A percentile compares a stretch with the other conserved stretches of the same genome.
Conservation (phyloP, 192 early-diverging fungal genomes). For the Lobosporangium transversale region DNA sequence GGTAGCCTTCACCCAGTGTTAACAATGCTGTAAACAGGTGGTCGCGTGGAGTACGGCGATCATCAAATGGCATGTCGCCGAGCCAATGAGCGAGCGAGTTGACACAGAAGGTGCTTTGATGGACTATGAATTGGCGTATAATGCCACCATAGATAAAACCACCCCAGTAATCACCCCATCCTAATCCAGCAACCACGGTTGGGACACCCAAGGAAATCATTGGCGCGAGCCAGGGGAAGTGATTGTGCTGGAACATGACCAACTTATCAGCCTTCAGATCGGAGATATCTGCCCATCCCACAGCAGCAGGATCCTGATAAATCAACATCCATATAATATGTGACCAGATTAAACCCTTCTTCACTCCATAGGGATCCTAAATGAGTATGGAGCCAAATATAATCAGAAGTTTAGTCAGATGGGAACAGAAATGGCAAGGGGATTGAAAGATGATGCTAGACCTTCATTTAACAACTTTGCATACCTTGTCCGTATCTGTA, state of each 20-base stretch:
- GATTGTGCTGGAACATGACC: slow-evolving; percentile 81
- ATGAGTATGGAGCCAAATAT: slow-evolving; percentile 55
- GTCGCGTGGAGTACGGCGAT: slow-evolving; percentile 85
- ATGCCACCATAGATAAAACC: slow-evolving; percentile 82
- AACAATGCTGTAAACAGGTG: slow-evolving; percentile 85
- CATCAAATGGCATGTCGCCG: slow-evolving; percentile 82
- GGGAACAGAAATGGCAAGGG: background rate
- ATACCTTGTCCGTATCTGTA: slow-evolving; percentile 51
- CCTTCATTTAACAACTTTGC: background rate
- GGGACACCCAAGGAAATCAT: slow-evolving; percentile 80
- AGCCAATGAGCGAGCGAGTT: slow-evolving; percentile 88
- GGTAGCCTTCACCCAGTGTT: slow-evolving; percentile 88
- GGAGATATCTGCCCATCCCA: slow-evolving; percentile 79
- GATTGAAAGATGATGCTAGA: background rate
- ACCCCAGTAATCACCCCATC: slow-evolving; percentile 82
- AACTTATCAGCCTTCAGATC: slow-evolving; percentile 81
- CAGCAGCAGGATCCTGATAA: slow-evolving; percentile 69
- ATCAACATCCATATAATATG: slow-evolving; percentile 88
- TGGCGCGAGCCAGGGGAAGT: slow-evolving; percentile 75
- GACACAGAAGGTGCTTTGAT: slow-evolving; percentile 89
- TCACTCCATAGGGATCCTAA: slow-evolving; percentile 81
- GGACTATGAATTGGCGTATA: slow-evolving; percentile 74
- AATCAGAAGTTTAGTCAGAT: background rate
- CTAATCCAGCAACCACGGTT: slow-evolving; percentile 78
- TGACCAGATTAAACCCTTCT: slow-evolving; percentile 80